Percentiles rank a stretch among this genome's conserved stretches.
Evolutionary conservation across 116 monocot genomes (phyloP).

Genomic region (Dioscorea cayenensis): DNA sequence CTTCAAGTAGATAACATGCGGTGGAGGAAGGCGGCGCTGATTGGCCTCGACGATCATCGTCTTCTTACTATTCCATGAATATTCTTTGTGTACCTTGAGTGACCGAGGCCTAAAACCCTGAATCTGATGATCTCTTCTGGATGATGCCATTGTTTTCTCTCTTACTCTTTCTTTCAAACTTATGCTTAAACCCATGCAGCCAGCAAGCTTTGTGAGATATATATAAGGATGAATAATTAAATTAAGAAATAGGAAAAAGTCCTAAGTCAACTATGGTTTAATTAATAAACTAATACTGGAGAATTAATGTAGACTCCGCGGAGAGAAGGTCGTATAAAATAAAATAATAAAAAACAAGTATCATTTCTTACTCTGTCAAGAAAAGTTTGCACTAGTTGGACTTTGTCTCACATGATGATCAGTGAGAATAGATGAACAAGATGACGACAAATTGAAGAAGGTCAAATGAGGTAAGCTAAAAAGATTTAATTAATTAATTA

Average conservation of each 20-base stretch:
- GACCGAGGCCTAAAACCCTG: not conserved
- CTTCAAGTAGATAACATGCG: constrained; percentile 33
- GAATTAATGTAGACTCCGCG: not conserved
- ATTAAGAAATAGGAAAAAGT: not conserved
- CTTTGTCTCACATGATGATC: too few species aligned
- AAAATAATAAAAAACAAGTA: too few species aligned
- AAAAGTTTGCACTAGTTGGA: too few species aligned
- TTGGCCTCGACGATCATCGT: not conserved
- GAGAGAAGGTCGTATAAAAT: not conserved
- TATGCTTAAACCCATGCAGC: too few species aligned
- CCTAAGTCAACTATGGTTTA: not conserved
- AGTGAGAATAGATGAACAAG: too few species aligned
- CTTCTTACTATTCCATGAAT: constrained; percentile 16
- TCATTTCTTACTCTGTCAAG: too few species aligned
- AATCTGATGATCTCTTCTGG: not conserved
- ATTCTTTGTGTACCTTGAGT: not conserved
- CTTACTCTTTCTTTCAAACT: too few species aligned
- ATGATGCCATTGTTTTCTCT: not conserved
- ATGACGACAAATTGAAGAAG: too few species aligned
- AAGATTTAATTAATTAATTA: too few species aligned
- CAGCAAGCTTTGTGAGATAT: too few species aligned
- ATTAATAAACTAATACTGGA: too few species aligned
- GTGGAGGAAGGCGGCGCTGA: not conserved
- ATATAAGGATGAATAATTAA: not conserved
- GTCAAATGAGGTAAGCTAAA: too few species aligned